Evolutionary conservation across 2,329 filamentous ascomycete genomes (phyloP), one percentile per base, ranked within the genome.

Genomic region (Sclerotinia minor): DNA sequence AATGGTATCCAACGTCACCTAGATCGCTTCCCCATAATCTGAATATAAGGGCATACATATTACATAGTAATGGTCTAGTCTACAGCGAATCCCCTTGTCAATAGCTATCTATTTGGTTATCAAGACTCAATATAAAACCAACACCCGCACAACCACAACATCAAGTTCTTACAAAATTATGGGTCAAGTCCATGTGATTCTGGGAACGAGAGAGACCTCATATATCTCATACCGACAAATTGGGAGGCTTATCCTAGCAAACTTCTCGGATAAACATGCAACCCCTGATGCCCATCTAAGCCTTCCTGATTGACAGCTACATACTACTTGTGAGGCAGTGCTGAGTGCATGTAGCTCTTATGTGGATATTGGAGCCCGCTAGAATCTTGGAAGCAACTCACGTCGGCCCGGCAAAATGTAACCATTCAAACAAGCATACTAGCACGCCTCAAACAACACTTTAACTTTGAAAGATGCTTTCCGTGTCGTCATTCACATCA

Each of bases 191-290:
- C 47, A 50, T 19, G 24, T 50, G 29, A 45, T 38, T 61, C 58
- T 38, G 9, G 24, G 29, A 35, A 35, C 44, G 58, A 58, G 44
- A 61, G 21, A 49, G 44, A 49, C 29, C 29, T 61, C 58, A 61
- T 61, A 38, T 61, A 61, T 61, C 29, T 24, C 58, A 49, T 61
- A 61, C 29, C 44, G 58, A 49, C 45, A 49, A n/a, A 61, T 61
- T 35, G 44, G 29, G 24, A 49, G 44, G 21, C 29, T 49, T 65
- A 52, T 65, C 63, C 24, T 32, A 49, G 35, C 38, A 29, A n/a
- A 38, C 49, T 65, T 58, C 29, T 61, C 52, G 63, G 63, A 52
- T 65, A 65, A 65, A 54, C 8, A 54, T 54, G 24, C 13, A 38
- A 58, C 44, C 63, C 52, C 45, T 58, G 63, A 65, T 32, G 26